These are phyloP conservation scores for Malassezia caprae DNA, from an alignment of 1,284 basidiomycete genomes.

Conservation along the genomic window DNA sequence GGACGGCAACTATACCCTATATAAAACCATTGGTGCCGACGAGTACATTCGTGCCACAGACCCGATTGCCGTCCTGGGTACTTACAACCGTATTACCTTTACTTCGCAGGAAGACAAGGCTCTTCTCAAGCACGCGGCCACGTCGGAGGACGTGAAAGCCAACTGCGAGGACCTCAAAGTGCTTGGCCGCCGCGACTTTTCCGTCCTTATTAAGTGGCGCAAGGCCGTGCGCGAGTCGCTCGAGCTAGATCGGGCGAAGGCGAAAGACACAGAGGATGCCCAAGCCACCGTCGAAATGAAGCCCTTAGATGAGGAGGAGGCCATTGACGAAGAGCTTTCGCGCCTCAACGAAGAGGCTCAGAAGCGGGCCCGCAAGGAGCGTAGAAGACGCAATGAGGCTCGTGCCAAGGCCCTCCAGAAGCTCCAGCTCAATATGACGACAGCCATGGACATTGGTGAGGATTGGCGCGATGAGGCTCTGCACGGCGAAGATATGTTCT, in stretches of 20 bases:
- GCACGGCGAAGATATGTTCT: slow-evolving; percentile 32
- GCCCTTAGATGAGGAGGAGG: slow-evolving; percentile 52
- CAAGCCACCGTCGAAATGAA: slow-evolving; percentile 56
- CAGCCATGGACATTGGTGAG: slow-evolving; percentile 85
- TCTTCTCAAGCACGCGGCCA: slow-evolving; percentile 56
- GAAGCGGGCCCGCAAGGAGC: slow-evolving; percentile 65
- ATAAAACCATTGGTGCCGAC: slow-evolving; percentile 63
- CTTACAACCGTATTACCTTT: slow-evolving; percentile 75
- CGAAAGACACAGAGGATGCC: slow-evolving; percentile 20
- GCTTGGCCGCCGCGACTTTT: slow-evolving; percentile 94
- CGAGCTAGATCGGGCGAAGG: slow-evolving; percentile 28
- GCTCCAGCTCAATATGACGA: slow-evolving; percentile 95
- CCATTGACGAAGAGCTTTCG: slow-evolving; percentile 65
- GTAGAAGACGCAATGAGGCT: slow-evolving; percentile 78
- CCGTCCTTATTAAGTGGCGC: slow-evolving; percentile 77
- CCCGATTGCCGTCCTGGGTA: slow-evolving; percentile 65
- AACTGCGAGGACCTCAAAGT: slow-evolving; percentile 91
- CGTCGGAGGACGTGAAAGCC: slow-evolving; percentile 64
- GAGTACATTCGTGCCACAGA: slow-evolving; percentile 61
- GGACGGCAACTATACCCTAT: slow-evolving; percentile 85
- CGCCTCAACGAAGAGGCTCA: slow-evolving; percentile 71
- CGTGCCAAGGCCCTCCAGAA: slow-evolving; percentile 79
- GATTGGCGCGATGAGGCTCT: slow-evolving; percentile 52
- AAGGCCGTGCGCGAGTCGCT: slow-evolving; percentile 62
- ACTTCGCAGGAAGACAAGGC: slow-evolving; percentile 58